Evolutionary conservation across 805 yeast species (phyloP).

Genomic region (Candida montana): DNA sequence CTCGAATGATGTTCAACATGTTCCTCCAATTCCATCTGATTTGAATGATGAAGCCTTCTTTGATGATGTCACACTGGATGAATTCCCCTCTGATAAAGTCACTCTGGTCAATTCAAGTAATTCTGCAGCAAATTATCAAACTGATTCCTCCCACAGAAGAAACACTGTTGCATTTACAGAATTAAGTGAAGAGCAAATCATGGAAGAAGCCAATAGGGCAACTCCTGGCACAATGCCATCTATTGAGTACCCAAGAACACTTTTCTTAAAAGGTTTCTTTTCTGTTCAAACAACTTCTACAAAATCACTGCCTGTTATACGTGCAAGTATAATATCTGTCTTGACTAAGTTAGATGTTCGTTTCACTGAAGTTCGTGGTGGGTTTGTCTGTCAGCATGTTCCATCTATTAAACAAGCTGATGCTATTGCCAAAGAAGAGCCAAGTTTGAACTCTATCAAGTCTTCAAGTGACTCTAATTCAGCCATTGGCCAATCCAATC

Average conservation of each 20-base stretch:
- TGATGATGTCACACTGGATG: conserved; percentile 57
- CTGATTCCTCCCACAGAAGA: conserved; percentile 5
- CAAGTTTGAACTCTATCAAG: conserved; percentile 9
- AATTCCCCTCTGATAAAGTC: conserved; percentile 29
- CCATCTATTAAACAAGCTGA: conserved; percentile 35
- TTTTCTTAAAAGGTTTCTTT: conserved; percentile 88
- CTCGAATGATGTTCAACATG: conserved; percentile 9
- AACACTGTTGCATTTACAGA: conserved; percentile 16
- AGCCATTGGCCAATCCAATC: conserved; percentile 3
- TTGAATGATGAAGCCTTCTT: conserved; percentile 40
- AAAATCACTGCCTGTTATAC: conserved; percentile 81
- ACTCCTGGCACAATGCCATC: conserved; percentile 85
- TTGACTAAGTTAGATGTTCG: conserved; percentile 72
- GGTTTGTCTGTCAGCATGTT: conserved; percentile 75
- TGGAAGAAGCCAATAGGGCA: conserved; percentile 48
- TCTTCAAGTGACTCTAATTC: conserved; percentile 15
- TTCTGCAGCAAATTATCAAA: conserved; percentile 8
- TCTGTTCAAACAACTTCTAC: conserved; percentile 94
- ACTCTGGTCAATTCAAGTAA: conserved; percentile 16
- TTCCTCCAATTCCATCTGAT: conserved; percentile 29
- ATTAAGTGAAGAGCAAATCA: conserved; percentile 43
- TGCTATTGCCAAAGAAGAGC: conserved; percentile 1
- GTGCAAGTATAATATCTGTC: conserved; percentile 76
- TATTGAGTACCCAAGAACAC: conserved; percentile 85
- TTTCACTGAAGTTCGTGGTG: conserved; percentile 88